A percentile compares a stretch with the other conserved stretches of the same genome.
Conservation (phyloP, 75 land plant species). For the Picea glauca region DNA sequence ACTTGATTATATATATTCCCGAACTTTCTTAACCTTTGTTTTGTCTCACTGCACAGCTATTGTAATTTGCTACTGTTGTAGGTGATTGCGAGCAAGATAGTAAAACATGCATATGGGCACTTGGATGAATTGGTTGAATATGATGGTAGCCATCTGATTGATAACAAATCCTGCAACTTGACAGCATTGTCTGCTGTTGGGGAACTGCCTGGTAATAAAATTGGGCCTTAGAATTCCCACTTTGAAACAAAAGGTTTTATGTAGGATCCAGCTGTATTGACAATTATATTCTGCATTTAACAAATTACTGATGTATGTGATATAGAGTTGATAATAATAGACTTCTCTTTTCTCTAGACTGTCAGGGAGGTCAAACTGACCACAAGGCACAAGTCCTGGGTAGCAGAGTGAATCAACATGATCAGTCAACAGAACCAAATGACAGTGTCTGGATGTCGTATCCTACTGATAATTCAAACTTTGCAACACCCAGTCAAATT, state of each 20-base stretch:
- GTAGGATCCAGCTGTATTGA: conserved; percentile 12
- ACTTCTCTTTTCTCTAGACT: conserved; percentile 9
- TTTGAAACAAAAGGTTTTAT: conserved; percentile 9
- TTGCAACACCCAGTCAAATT: conserved; percentile 6
- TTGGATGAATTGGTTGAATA: conserved; percentile 34
- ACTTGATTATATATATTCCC: neutral
- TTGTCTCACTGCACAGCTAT: neutral
- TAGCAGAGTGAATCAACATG: neutral
- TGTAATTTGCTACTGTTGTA: conserved; percentile 10
- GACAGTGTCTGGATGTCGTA: neutral
- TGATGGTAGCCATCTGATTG: conserved; percentile 23
- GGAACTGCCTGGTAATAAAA: conserved; percentile 9
- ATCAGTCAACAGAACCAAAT: neutral
- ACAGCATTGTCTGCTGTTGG: conserved; percentile 8
- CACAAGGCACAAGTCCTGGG: neutral
- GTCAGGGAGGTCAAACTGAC: neutral
- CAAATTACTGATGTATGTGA: conserved; percentile 15
- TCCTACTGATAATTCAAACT: neutral
- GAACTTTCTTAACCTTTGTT: neutral
- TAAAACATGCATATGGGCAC: conserved; percentile 43
- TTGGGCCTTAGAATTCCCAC: conserved; percentile 12
- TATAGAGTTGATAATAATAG: conserved; percentile 7
- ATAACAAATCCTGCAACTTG: conserved; percentile 10
- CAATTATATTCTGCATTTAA: conserved; percentile 12
- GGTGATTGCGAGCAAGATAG: conserved; percentile 42